Conservation (phyloP, 1,284 basidiomycete species). For the Coriolopsis trogii region DNA sequence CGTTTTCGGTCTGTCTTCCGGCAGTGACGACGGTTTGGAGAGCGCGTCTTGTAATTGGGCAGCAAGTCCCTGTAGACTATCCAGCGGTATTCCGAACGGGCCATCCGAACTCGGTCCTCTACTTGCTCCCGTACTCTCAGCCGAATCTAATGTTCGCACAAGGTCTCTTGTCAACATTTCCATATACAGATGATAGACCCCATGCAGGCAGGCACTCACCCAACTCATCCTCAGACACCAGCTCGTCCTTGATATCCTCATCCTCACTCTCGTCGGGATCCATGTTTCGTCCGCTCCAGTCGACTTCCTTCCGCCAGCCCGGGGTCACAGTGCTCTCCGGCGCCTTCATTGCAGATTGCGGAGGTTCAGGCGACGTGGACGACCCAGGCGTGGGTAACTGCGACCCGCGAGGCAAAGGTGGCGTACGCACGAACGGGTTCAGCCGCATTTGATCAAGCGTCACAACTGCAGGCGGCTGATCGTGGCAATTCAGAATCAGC, state of each 20-base stretch:
- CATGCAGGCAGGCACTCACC: not conserved
- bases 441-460: not conserved
- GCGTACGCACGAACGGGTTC: conserved; percentile 4
- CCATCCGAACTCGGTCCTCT: not conserved
- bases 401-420: not conserved
- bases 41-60: conserved; percentile 4
- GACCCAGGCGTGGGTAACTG: conserved; percentile 18
- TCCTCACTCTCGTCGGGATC: conserved; percentile 5
- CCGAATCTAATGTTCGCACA: too few relatives aligned
- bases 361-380: conserved; percentile 18
- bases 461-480: not conserved
- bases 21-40: not conserved
- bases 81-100: not conserved
- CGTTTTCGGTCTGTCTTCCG: not conserved
- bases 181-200: not conserved
- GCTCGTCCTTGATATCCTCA: conserved; percentile 15
- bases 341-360: conserved; percentile 8
- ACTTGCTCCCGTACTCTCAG: not conserved
- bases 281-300: not conserved
- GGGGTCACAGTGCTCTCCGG: too few relatives aligned
- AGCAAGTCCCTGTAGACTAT: conserved; percentile 1
- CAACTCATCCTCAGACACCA: conserved; percentile 11
- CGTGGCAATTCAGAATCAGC: not conserved
- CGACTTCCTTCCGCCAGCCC: too few relatives aligned
- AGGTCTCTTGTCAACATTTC: not conserved